These are phyloP conservation scores for Neoboletus subvelutipes DNA, from an alignment of 768 basidiomycete species.

Conservation along the genomic window DNA sequence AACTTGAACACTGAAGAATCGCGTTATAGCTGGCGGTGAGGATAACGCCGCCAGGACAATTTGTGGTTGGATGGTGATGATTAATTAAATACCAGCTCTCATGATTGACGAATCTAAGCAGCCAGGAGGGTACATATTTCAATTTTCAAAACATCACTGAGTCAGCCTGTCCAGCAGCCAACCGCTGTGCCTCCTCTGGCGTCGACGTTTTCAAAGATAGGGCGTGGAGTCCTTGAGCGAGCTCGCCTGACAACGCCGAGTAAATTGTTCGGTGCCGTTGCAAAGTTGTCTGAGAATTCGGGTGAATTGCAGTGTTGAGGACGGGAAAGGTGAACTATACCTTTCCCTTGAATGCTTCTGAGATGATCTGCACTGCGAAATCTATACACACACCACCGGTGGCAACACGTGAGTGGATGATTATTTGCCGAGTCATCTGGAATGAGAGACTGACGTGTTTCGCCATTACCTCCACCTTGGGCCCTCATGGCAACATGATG, in stretches of 20 bases:
- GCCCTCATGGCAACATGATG: constrained; percentile 82
- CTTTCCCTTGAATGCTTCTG: constrained; percentile 71
- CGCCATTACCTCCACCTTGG: constrained; percentile 63
- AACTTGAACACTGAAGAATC: constrained; percentile 19
- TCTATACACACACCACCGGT: constrained; percentile 42
- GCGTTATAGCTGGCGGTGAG: constrained; percentile 14
- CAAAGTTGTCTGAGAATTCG: constrained; percentile 55
- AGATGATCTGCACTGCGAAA: constrained; percentile 74
- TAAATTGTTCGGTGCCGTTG: constrained; percentile 83
- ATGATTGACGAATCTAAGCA: constrained; percentile 30
- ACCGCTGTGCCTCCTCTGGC: constrained; percentile 44
- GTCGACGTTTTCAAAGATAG: constrained; percentile 76
- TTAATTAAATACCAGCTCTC: constrained; percentile 31
- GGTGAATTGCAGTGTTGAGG: constrained; percentile 11
- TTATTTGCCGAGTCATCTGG: constrained; percentile 13
- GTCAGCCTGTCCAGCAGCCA: constrained; percentile 17
- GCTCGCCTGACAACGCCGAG: constrained; percentile 66
- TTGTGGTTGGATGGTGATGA: constrained; percentile 21
- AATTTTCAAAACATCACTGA: constrained; percentile 31
- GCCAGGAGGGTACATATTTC: constrained; percentile 14
- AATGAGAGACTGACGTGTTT: constrained; percentile 67
- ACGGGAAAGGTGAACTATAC: constrained; percentile 38
- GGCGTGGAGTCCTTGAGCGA: constrained; percentile 71
- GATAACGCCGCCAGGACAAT: constrained; percentile 19
- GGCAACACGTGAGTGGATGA: constrained; percentile 25